phyloP scores from a whole-genome alignment of 106 monocot genomes.

The Dendrobium chrysotoxum region DNA sequence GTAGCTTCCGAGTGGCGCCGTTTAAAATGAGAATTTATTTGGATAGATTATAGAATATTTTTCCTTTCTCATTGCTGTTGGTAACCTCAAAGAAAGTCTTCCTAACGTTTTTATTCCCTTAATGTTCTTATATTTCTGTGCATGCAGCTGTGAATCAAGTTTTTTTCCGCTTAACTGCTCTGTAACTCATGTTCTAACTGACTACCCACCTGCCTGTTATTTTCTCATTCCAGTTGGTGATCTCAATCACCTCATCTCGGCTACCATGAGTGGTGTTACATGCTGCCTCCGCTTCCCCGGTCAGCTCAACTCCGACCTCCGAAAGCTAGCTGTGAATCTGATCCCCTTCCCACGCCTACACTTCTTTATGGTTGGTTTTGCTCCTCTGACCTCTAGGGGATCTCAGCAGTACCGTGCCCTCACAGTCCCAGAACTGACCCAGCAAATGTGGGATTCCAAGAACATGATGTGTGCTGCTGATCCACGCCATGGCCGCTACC shows the following conservation, averaged over 20 bases:
- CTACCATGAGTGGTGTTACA: slow-evolving; percentile 18
- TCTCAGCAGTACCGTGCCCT: slow-evolving; percentile 47
- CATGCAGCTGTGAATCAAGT: neutral
- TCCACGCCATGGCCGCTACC: slow-evolving; percentile 57
- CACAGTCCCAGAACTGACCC: slow-evolving; percentile 55
- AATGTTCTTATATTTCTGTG: neutral
- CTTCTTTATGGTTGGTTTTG: slow-evolving; percentile 26
- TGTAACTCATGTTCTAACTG: neutral
- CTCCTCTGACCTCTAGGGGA: slow-evolving; percentile 17
- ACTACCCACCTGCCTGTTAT: neutral
- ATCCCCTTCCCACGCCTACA: slow-evolving; percentile 27
- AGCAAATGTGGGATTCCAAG: slow-evolving; percentile 48
- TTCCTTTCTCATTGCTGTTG: no score
- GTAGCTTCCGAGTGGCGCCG: no score
- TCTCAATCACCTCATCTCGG: slow-evolving; percentile 19
- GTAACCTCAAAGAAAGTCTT: neutral
- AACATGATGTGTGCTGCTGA: slow-evolving; percentile 55
- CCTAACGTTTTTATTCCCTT: neutral
- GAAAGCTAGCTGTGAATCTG: slow-evolving; percentile 22
- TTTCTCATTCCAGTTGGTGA: slow-evolving; percentile 11
- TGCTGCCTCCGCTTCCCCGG: slow-evolving; percentile 25
- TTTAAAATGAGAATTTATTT: no score
- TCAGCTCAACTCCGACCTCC: slow-evolving; percentile 19
- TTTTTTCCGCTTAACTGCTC: neutral
- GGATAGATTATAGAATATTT: no score